phyloP scores from a whole-genome alignment of 371 early-diverging fungal genomes.

The Rhizomucor miehei region DNA sequence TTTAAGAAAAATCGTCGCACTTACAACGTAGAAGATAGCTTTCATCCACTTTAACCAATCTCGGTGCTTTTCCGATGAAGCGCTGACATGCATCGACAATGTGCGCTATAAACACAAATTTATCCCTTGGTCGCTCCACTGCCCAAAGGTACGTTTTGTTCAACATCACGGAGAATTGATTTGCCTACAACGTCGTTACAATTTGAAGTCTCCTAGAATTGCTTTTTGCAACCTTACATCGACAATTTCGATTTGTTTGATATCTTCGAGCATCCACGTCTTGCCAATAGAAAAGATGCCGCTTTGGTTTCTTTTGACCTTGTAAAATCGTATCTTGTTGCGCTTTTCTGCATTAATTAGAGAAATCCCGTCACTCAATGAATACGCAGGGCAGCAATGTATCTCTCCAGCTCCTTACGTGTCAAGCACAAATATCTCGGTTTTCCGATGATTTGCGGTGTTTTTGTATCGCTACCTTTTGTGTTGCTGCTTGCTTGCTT shows the following conservation, averaged over 20 bases:
- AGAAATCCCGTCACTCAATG: not conserved
- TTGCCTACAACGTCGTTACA: slow-evolving; percentile 21
- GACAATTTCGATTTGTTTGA: slow-evolving; percentile 50
- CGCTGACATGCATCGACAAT: slow-evolving; percentile 46
- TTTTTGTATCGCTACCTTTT: slow-evolving; percentile 10
- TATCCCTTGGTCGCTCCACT: slow-evolving; percentile 44
- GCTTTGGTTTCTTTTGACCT: slow-evolving; percentile 54
- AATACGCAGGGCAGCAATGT: not conserved
- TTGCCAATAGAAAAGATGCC: slow-evolving; percentile 56
- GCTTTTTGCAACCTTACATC: slow-evolving; percentile 40
- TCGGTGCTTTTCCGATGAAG: slow-evolving; percentile 34
- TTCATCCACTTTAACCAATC: slow-evolving; percentile 47
- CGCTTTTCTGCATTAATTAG: slow-evolving; percentile 31
- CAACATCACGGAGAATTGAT: slow-evolving; percentile 45
- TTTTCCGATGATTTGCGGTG: slow-evolving; percentile 40
- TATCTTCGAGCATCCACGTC: slow-evolving; percentile 59
- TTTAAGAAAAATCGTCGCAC: not conserved
- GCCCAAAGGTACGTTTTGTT: slow-evolving; percentile 53
- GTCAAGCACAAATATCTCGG: slow-evolving; percentile 48
- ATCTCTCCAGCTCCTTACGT: slow-evolving; percentile 19
- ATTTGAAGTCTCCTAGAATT: not conserved
- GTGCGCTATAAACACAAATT: slow-evolving; percentile 44
- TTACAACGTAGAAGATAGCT: slow-evolving; percentile 38
- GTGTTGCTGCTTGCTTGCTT: slow-evolving; percentile 29
- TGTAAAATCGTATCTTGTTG: slow-evolving; percentile 50